Conservation (phyloP, 257 asterid species). For the Sherardia arvensis region DNA sequence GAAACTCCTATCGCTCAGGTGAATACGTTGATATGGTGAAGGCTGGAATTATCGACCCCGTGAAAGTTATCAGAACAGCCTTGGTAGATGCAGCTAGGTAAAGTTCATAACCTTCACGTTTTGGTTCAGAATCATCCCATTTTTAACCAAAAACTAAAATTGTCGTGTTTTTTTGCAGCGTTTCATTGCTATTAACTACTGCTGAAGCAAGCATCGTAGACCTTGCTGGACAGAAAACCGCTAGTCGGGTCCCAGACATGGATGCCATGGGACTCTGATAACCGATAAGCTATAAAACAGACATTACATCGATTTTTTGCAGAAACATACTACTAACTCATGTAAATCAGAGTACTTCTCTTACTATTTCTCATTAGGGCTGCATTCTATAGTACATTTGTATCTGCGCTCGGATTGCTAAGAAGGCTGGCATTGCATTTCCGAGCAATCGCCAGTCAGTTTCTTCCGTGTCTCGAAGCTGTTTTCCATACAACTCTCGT, state of each 20-base stretch:
- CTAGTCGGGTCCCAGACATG: conserved; percentile 53
- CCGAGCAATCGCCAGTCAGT: neutral
- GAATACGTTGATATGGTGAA: conserved; percentile 65
- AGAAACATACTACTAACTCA: neutral
- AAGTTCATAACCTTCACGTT: conserved; percentile 7
- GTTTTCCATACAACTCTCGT: neutral
- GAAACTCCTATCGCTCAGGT: conserved; percentile 29
- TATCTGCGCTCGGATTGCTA: neutral
- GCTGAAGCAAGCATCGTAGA: conserved; percentile 59
- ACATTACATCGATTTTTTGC: neutral
- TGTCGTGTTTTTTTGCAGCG: conserved; percentile 26
- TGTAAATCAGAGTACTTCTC: neutral
- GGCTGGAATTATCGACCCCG: conserved; percentile 76
- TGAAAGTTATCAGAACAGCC: conserved; percentile 77
- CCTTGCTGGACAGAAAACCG: conserved; percentile 41
- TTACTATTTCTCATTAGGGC: neutral
- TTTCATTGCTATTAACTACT: conserved; percentile 60
- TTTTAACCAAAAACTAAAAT: too few species aligned
- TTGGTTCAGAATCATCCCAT: too few species aligned
- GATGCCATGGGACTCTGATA: conserved; percentile 26
- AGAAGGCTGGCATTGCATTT: neutral
- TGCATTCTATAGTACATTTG: neutral
- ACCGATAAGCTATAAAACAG: neutral
- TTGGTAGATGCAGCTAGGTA: conserved; percentile 73
- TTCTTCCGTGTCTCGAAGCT: neutral